Conservation (phyloP, 371 early-diverging fungal genomes). For the Mortierella polycephala region DNA sequence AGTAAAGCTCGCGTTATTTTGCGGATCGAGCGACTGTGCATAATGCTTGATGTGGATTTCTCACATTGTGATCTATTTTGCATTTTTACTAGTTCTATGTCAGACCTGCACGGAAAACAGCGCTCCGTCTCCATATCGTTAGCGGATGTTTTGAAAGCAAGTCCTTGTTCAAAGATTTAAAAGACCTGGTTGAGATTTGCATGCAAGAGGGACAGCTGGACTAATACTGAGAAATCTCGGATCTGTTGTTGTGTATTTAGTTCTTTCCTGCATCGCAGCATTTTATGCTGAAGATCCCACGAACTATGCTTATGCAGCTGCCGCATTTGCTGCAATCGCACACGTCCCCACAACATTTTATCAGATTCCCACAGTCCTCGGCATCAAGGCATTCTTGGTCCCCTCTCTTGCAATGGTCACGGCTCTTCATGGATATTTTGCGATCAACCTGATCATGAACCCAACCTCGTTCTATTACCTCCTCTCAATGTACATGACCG, state of each 20-base stretch:
- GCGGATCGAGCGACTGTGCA: not conserved
- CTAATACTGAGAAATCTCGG: too few species aligned
- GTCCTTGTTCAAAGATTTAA: not conserved
- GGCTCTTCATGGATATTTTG: constrained; percentile 47
- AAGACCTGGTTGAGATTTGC: not conserved
- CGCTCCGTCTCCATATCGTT: constrained; percentile 28
- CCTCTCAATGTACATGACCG: constrained; percentile 46
- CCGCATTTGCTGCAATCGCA: constrained; percentile 25
- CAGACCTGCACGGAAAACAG: constrained; percentile 27
- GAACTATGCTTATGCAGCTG: constrained; percentile 36
- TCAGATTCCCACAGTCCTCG: constrained; percentile 50
- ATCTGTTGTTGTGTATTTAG: constrained; percentile 1
- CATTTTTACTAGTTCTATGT: constrained; percentile 34
- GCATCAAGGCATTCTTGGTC: constrained; percentile 52
- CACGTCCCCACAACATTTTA: constrained; percentile 53
- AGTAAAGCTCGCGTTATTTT: not conserved
- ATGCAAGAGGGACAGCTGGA: not conserved
- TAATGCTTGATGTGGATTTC: not conserved
- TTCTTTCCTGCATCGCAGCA: constrained; percentile 33
- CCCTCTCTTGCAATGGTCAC: constrained; percentile 42
- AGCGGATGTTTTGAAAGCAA: constrained; percentile 49
- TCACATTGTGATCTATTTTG: not conserved
- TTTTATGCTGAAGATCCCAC: constrained; percentile 51
- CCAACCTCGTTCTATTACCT: constrained; percentile 51
- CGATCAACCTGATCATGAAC: constrained; percentile 39